Conservation (phyloP, 352 stramenopile species). For the Halophytophthora polymorphica region DNA sequence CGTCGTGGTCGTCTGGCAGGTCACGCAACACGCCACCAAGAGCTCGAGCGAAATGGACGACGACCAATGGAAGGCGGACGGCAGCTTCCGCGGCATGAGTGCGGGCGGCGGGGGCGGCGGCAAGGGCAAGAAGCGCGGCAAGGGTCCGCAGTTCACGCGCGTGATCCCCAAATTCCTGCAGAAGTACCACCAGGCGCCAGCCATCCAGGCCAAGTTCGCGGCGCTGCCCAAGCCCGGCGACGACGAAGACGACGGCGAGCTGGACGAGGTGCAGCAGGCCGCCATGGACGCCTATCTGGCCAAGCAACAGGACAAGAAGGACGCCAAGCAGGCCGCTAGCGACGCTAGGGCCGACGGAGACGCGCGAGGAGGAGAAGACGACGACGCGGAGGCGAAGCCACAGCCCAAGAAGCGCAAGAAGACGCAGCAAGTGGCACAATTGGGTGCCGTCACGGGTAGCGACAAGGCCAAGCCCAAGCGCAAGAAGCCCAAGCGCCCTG, state of each 20-base stretch:
- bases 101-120: constrained; percentile 15
- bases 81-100: constrained; percentile 60
- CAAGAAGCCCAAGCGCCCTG: constrained; percentile 56
- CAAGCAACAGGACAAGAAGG: constrained; percentile 43
- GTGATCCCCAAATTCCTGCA: constrained; percentile 85
- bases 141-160: constrained; percentile 71
- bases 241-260: constrained; percentile 56
- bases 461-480: constrained; percentile 26
- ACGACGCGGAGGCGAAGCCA: constrained; percentile 3
- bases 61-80: constrained; percentile 67
- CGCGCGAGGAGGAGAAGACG: constrained; percentile 2
- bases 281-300: constrained; percentile 72
- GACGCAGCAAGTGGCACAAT: constrained; percentile 42
- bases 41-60: constrained; percentile 46
- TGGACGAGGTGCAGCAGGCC: constrained; percentile 81
- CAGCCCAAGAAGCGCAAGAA: constrained; percentile 25
- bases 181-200: constrained; percentile 61
- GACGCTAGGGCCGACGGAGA: background rate
- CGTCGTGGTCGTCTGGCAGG: no score
- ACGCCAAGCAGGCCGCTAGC: constrained; percentile 16
- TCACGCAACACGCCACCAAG: background rate
- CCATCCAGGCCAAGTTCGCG: constrained; percentile 72
- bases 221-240: constrained; percentile 30
- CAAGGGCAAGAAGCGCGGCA: constrained; percentile 33
- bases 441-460: constrained; percentile 17